Conservation (phyloP, 208 protist genomes). For the Naegleria lovaniensis region DNA sequence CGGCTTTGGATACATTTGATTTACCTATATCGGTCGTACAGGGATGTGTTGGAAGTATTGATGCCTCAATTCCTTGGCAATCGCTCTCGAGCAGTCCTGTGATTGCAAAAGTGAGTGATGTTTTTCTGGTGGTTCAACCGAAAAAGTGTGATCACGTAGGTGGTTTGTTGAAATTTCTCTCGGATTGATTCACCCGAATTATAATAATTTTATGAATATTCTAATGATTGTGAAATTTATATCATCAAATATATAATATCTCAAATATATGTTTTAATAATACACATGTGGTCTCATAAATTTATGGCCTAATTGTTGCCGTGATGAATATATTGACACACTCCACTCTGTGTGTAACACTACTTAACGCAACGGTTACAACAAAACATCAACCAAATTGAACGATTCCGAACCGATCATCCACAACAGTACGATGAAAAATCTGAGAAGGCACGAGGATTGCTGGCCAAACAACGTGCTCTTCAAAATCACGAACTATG, state of each 20-base stretch:
- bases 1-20: constrained; percentile 20
- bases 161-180: too few species aligned
- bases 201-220: neutral
- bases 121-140: constrained; percentile 11
- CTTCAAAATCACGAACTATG: neutral
- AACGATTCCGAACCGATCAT: too few species aligned
- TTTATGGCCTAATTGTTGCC: too few species aligned
- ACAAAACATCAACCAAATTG: too few species aligned
- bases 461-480: neutral
- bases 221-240: too few species aligned
- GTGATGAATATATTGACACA: too few species aligned
- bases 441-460: neutral
- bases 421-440: neutral
- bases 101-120: neutral
- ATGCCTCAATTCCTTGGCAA: constrained; percentile 1
- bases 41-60: neutral
- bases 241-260: too few species aligned
- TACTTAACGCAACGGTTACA: too few species aligned
- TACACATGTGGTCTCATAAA: too few species aligned
- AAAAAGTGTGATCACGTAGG: neutral
- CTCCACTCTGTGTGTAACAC: too few species aligned
- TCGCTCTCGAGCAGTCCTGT: neutral
- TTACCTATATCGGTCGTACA: constrained; percentile 12
- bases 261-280: too few species aligned
- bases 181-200: too few species aligned